Conservation (phyloP, 2,329 filamentous ascomycete species). For the Calonectria naviculata region DNA sequence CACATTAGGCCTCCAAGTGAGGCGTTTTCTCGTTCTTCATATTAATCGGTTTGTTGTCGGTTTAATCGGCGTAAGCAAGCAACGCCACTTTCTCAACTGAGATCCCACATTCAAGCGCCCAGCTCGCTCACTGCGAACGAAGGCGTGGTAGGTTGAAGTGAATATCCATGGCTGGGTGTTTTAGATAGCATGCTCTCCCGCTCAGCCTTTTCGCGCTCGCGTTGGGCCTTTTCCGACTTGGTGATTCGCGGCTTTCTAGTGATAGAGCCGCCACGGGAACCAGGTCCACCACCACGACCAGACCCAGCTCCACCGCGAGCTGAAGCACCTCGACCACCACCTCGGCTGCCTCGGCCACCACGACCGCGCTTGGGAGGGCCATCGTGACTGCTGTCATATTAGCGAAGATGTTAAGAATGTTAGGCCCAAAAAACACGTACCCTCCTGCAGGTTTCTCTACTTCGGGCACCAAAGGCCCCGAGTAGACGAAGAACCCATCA, state of each 20-base stretch:
- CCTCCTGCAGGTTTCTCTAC: constrained; percentile 76
- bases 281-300: constrained; percentile 66
- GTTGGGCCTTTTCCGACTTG: constrained; percentile 84
- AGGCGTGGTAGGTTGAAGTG: constrained; percentile 50
- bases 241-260: constrained; percentile 86
- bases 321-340: constrained; percentile 71
- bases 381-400: constrained; percentile 68
- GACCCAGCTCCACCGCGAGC: constrained; percentile 62
- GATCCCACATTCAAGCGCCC: constrained; percentile 39
- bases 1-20: background rate
- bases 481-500: constrained; percentile 98
- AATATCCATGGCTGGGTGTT: constrained; percentile 50
- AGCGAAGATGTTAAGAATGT: constrained; percentile 39
- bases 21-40: background rate
- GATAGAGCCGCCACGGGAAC: constrained; percentile 80
- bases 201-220: constrained; percentile 84
- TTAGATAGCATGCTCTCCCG: constrained; percentile 65
- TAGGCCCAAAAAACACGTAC: constrained; percentile 51
- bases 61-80: background rate
- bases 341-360: constrained; percentile 61
- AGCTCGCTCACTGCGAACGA: constrained; percentile 51
- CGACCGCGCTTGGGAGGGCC: constrained; percentile 77
- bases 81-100: background rate
- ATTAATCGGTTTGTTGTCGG: background rate
- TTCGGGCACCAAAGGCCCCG: constrained; percentile 88